phyloP scores from a whole-genome alignment of 1,139 yeast genomes.

The Magnusiomyces paraingens region DNA sequence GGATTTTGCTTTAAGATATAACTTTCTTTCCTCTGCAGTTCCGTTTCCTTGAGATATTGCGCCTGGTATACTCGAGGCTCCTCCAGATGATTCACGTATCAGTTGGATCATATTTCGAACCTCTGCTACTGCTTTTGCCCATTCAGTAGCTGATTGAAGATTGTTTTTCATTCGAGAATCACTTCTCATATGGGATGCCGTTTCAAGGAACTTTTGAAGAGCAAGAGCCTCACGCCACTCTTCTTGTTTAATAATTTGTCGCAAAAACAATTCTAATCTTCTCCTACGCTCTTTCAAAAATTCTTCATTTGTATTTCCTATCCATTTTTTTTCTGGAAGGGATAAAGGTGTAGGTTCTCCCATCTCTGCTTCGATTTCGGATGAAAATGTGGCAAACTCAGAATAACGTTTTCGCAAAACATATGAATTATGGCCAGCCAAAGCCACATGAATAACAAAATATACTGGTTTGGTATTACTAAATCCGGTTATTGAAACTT shows the following conservation, averaged over 20 bases:
- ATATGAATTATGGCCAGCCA: conserved; percentile 26
- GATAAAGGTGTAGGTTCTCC: conserved; percentile 43
- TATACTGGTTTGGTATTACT: conserved; percentile 34
- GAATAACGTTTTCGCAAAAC: conserved; percentile 41
- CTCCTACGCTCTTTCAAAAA: conserved; percentile 31
- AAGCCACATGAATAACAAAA: conserved; percentile 35
- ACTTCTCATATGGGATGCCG: conserved; percentile 21
- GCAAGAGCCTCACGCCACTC: conserved; percentile 33
- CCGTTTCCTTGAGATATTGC: background rate
- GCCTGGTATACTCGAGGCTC: conserved; percentile 11
- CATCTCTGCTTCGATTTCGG: conserved; percentile 41
- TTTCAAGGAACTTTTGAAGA: conserved; percentile 29
- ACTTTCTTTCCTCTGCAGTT: conserved; percentile 22
- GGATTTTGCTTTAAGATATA: conserved; percentile 25
- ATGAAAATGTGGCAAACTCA: conserved; percentile 47
- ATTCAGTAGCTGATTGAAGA: conserved; percentile 22
- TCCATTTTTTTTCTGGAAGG: conserved; percentile 40
- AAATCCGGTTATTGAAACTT: conserved; percentile 29
- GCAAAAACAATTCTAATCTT: conserved; percentile 31
- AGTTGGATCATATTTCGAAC: conserved; percentile 23
- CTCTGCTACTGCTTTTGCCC: conserved; percentile 27
- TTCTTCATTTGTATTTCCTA: conserved; percentile 25
- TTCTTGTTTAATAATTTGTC: conserved; percentile 30
- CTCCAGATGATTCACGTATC: conserved; percentile 20
- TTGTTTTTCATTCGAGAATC: conserved; percentile 4